phyloP scores from a whole-genome alignment of 73 alveolate genomes.

The Uronychia binucleata region DNA sequence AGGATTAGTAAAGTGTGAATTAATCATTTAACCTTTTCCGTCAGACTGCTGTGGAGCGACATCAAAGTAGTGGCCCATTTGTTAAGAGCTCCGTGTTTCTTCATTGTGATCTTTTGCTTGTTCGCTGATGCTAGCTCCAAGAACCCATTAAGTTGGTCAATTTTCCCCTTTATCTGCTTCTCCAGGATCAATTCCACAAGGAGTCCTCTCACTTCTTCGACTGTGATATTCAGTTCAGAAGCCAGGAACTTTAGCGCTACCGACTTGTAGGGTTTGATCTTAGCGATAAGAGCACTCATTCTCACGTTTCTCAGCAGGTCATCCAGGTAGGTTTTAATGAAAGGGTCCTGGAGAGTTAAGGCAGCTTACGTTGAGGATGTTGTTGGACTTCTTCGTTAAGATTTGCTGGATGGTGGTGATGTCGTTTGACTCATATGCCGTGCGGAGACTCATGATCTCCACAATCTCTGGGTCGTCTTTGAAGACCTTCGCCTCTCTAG shows the following conservation, averaged over 20 bases:
- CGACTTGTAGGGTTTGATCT: conserved; percentile 68
- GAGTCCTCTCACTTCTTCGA: conserved; percentile 51
- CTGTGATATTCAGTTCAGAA: conserved; percentile 47
- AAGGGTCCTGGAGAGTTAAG: conserved; percentile 60
- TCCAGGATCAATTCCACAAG: conserved; percentile 74
- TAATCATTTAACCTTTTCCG: conserved; percentile 4
- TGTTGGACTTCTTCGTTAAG: conserved; percentile 21
- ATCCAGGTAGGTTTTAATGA: conserved; percentile 56
- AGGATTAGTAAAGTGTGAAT: neutral
- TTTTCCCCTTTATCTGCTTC: conserved; percentile 70
- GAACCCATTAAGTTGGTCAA: conserved; percentile 60
- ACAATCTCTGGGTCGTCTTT: conserved; percentile 74
- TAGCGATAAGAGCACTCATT: conserved; percentile 52
- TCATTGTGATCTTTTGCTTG: conserved; percentile 8
- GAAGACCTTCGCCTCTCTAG: conserved; percentile 85
- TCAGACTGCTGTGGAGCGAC: neutral
- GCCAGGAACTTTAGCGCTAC: conserved; percentile 58
- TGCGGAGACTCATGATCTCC: conserved; percentile 66
- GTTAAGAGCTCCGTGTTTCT: conserved; percentile 39
- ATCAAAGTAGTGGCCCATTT: conserved; percentile 46
- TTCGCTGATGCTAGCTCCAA: conserved; percentile 37
- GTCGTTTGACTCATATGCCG: conserved; percentile 76
- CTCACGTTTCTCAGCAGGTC: conserved; percentile 74
- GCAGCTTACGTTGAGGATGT: conserved; percentile 11
- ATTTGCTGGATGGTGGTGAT: conserved; percentile 52